phyloP scores from a whole-genome alignment of 208 protist species.

The Herpetomonas samuelpessoai region DNA sequence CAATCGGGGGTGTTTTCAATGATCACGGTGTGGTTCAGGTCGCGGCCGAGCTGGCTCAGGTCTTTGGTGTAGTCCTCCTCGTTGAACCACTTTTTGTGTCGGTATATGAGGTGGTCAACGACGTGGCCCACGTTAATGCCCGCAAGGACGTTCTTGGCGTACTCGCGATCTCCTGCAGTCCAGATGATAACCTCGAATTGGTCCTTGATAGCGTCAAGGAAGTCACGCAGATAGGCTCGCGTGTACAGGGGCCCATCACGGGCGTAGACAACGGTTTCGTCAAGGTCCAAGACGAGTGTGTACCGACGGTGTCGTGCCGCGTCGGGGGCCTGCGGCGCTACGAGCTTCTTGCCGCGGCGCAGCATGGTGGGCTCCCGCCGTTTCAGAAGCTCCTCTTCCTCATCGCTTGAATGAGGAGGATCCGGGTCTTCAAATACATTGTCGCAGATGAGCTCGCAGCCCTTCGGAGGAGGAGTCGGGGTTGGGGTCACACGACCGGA shows the following conservation, averaged over 20 bases:
- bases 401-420: conserved; percentile 4
- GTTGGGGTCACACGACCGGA: conserved; percentile 11
- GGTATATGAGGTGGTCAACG: conserved; percentile 80
- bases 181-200: conserved; percentile 90
- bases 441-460: conserved; percentile 65
- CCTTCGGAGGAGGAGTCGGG: conserved; percentile 49
- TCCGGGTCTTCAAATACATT: conserved; percentile 72
- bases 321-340: conserved; percentile 32
- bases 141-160: conserved; percentile 86
- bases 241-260: conserved; percentile 85
- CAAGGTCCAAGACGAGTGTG: conserved; percentile 88
- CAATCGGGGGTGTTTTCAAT: conserved; percentile 89
- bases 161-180: conserved; percentile 87
- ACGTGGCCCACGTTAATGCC: conserved; percentile 85
- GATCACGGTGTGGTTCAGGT: conserved; percentile 81
- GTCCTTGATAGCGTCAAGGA: conserved; percentile 71
- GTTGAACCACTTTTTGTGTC: conserved; percentile 74
- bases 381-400: conserved; percentile 57
- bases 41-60: conserved; percentile 66
- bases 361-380: conserved; percentile 79
- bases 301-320: conserved; percentile 45
- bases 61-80: conserved; percentile 86
- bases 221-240: conserved; percentile 70
- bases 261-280: conserved; percentile 92
- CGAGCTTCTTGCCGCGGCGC: conserved; percentile 45